These are phyloP conservation scores for Bipolaris bicolor DNA, from an alignment of 2,329 filamentous ascomycete genomes.

Conservation along the genomic window DNA sequence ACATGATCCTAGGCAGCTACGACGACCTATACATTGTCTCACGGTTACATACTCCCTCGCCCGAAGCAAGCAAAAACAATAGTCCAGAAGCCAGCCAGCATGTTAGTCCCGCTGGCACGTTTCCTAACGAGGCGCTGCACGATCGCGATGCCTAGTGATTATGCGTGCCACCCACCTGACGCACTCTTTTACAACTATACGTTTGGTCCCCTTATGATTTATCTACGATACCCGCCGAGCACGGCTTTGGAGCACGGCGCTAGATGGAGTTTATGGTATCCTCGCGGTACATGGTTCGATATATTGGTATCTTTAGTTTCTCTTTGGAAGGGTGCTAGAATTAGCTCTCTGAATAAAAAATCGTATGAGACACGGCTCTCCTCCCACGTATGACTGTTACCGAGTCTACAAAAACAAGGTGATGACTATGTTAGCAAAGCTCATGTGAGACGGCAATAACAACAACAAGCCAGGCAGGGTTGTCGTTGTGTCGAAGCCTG, in stretches of 20 bases:
- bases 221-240: constrained; percentile 33
- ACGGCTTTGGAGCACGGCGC: constrained; percentile 28
- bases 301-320: neutral
- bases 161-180: neutral
- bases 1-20: constrained; percentile 54
- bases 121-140: constrained; percentile 38
- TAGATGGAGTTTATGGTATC: constrained; percentile 7
- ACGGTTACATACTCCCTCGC: constrained; percentile 45
- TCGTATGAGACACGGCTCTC: neutral
- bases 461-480: neutral
- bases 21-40: constrained; percentile 59
- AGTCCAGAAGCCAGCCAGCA: constrained; percentile 49
- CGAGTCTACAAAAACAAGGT: neutral
- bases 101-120: constrained; percentile 44
- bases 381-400: neutral
- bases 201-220: constrained; percentile 14
- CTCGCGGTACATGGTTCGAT: neutral
- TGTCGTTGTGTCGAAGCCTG: neutral
- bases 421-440: neutral
- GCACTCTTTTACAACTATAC: constrained; percentile 10
- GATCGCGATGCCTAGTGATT: constrained; percentile 18
- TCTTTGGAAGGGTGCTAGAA: neutral
- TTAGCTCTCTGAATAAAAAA: neutral
- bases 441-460: neutral
- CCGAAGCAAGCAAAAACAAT: constrained; percentile 46